phyloP scores from a whole-genome alignment of 2,329 filamentous ascomycete genomes.

The Ceratocystis destructans region DNA sequence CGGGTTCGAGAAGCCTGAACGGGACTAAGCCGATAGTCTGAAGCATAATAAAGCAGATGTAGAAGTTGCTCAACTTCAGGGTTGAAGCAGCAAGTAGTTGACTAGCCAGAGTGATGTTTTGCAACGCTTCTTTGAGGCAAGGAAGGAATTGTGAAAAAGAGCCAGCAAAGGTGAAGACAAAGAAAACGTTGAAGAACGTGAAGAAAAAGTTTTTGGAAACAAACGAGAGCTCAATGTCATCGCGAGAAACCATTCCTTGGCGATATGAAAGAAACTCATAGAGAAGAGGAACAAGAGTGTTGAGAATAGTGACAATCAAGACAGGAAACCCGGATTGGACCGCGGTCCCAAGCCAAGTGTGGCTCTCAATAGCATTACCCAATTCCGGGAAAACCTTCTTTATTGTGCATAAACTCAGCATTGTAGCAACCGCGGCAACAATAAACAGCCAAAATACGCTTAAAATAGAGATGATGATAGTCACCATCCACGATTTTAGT shows the following conservation, averaged over 20 bases:
- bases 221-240: conserved; percentile 83
- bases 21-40: conserved; percentile 91
- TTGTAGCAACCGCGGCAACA: conserved; percentile 61
- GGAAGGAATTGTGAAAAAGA: conserved; percentile 64
- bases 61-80: conserved; percentile 64
- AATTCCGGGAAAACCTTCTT: conserved; percentile 56
- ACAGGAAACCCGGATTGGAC: conserved; percentile 83
- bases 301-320: conserved; percentile 70
- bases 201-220: conserved; percentile 99
- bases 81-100: conserved; percentile 62
- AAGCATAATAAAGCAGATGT: conserved; percentile 84
- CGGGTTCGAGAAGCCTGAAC: conserved; percentile 80
- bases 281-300: conserved; percentile 78
- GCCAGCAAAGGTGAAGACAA: conserved; percentile 80
- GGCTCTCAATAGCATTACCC: conserved; percentile 50
- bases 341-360: conserved; percentile 58
- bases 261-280: conserved; percentile 86
- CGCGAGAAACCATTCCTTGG: conserved; percentile 90
- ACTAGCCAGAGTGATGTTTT: conserved; percentile 67
- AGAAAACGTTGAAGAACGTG: conserved; percentile 96
- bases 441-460: conserved; percentile 81
- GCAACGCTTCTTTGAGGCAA: conserved; percentile 58
- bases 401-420: conserved; percentile 72
- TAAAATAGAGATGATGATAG: conserved; percentile 65
- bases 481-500: conserved; percentile 69